Evolutionary conservation across 1,284 basidiomycete genomes (phyloP), one percentile per base, ranked within the genome.

Genomic region (Ceratobasidium papillatum): DNA sequence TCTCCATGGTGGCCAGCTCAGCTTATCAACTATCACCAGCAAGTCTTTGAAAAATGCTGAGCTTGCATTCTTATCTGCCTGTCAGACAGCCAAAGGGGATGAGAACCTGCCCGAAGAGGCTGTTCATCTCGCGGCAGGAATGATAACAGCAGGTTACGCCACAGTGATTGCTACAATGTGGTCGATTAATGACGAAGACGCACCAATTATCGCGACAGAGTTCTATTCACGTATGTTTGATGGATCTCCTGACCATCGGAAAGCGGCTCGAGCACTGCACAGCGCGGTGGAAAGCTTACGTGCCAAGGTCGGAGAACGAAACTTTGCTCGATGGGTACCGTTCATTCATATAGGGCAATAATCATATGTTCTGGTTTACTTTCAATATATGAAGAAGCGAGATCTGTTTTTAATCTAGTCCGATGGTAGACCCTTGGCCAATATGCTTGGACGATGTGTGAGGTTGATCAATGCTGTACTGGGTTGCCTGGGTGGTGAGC

Each of bases 151-250:
- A 3, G 65, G 62, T 8, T 32, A 68, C 22, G 19, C 19, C 19
- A 68, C 19, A 54, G 84, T 84, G 1, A 77, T 85, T 14, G 84
- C 83, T 14, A 83, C 84, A 45, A 76, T 84, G 77, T 85, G 83
- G 83, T 72, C 75, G n/a, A 80, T 83, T 75, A 68, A 58, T 5
- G 80, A 82, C 51, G 22, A 17, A 4, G 78, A 80, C 56, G 81
- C 78, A 12, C 77, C 77, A 12, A 34, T 47, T 8, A 63, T 81
- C 14, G 69, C 80, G 2, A 49, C 76, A 34, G 66, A 76, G 22
- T 78, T 80, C 63, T 80, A 80, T 58, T 45, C 63, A 19, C 52
- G 77, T 56, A 75, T 80, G 58, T 76, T 79, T 34, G 52, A 25
- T 47, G 34, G 34, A 25, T 22, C 8, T 22, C 2, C 54, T 11